Percentiles rank a stretch among this genome's conserved stretches.
These are phyloP conservation scores for Gnomoniopsis sp. DNA, from an alignment of 2,329 filamentous ascomycete genomes.

Conservation along the genomic window DNA sequence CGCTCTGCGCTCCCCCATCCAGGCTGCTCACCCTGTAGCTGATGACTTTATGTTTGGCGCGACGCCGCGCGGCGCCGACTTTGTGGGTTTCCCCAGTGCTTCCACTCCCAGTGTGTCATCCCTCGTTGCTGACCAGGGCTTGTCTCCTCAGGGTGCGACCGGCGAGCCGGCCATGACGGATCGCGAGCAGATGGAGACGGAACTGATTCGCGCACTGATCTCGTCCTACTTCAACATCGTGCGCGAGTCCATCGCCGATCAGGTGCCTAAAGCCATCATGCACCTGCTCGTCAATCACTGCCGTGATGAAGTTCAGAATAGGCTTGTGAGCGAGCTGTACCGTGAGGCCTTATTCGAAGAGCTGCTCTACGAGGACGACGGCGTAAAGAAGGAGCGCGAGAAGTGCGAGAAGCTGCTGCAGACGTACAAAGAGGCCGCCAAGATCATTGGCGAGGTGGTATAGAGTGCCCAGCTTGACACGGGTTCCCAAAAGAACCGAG, in stretches of 20 bases:
- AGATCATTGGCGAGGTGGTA: slow-evolving; percentile 95
- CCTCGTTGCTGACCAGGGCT: slow-evolving; percentile 21
- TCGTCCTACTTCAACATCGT: slow-evolving; percentile 99
- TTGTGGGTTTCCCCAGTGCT: slow-evolving; percentile 46
- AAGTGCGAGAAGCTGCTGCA: slow-evolving; percentile 96
- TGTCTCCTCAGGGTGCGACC: slow-evolving; percentile 44
- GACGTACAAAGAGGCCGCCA: slow-evolving; percentile 95
- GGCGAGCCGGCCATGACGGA: slow-evolving; percentile 88
- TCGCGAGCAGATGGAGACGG: slow-evolving; percentile 93
- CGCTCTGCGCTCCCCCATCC: slow-evolving; percentile 48
- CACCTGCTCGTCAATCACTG: slow-evolving; percentile 97
- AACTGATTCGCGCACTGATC: slow-evolving; percentile 93
- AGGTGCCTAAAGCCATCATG: slow-evolving; percentile 98
- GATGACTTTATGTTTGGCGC: slow-evolving; percentile 33
- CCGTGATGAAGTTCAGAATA: slow-evolving; percentile 96
- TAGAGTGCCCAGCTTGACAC: slow-evolving; percentile 35
- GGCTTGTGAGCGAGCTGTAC: slow-evolving; percentile 92
- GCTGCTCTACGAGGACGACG: slow-evolving; percentile 94
- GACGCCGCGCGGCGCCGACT: slow-evolving; percentile 46
- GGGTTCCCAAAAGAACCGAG: too few relatives aligned
- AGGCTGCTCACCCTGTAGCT: slow-evolving; percentile 31
- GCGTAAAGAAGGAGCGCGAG: slow-evolving; percentile 93
- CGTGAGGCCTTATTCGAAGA: slow-evolving; percentile 88
- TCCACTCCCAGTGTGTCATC: not conserved
- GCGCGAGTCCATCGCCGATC: slow-evolving; percentile 95